Base-by-base conservation (phyloP, 805 yeast species). In the Blastobotrys chiropterorum region DNA sequence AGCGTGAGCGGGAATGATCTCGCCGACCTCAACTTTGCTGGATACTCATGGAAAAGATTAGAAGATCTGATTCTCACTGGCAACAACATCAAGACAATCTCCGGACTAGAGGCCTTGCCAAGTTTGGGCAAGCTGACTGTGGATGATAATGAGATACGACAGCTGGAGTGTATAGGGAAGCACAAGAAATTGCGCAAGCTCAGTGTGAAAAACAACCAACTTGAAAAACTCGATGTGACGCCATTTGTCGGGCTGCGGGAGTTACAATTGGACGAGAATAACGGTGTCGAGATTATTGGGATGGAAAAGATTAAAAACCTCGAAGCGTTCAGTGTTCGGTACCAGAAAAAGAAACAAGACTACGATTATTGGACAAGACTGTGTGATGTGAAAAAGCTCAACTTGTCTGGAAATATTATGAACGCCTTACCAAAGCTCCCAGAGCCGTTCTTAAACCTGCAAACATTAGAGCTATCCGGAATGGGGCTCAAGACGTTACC, bases 81-180 rank as follows among this genome's bases (percentile, higher is more conserved):
- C 7, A 68, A 67, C 51, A 38, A 48, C 41, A 46, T 68, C 14
- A 53, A 47, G 20, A 30, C 26, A 1, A 44, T 68, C 2, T 45
- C 41, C n/a, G 68, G 67, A 2, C 40, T 67, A n/a, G 62, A 62
- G 46, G 22, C 46, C 22, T 53, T 65, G 7, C 50, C 49, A 4
- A 63, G 59, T 17, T 63, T 79, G 50, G 59, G 76, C 52, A 61
- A 69, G 8, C 62, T 77, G 50, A 69, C 73, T 44, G 52, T 71
- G 53, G 71, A 70, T 50, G 74, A 68, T 38, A 75, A 75, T 46
- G 15, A 21, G 19, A 19, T 53, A 57, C 59, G 20, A 4, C 38
- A 55, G 6, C 43, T 74, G 15, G 51, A 56, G 3, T 59, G 68
- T 47, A 41, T 43, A 1, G 61, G 53, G 13, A 59, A 53, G 30